Conservation (phyloP, 228 moss, liverwort and hornwort genomes). For the Sphagnum fallax region DNA sequence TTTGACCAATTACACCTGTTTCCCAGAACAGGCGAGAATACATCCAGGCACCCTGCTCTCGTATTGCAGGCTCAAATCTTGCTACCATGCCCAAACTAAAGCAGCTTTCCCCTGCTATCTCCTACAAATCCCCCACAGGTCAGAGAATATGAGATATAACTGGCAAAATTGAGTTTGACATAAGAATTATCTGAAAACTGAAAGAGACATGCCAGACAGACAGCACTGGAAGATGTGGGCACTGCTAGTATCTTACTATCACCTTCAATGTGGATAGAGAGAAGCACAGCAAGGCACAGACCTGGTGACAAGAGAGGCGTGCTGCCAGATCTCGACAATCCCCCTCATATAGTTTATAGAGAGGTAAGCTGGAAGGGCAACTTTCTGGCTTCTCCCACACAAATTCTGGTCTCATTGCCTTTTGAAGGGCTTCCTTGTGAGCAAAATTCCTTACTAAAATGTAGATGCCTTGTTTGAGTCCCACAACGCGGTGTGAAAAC, state of each 20-base stretch:
- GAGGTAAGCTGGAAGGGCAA: conserved; percentile 57
- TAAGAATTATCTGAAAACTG: no score
- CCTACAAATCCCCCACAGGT: conserved; percentile 16
- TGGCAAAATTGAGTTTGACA: no score
- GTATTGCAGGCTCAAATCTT: conserved; percentile 65
- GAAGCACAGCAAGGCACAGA: conserved; percentile 5
- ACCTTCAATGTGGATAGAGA: no score
- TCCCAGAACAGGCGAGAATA: conserved; percentile 90
- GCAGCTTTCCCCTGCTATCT: conserved; percentile 78
- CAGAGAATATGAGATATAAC: no score
- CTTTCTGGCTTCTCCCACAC: conserved; percentile 65
- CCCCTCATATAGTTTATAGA: conserved; percentile 54
- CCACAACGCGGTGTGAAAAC: conserved; percentile 71
- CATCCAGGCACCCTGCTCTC: conserved; percentile 53
- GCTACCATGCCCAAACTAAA: conserved; percentile 85
- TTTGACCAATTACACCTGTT: conserved; percentile 73
- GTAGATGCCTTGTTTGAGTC: conserved; percentile 58
- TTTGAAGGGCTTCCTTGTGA: conserved; percentile 37
- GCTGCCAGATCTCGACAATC: conserved; percentile 43
- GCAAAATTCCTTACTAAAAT: conserved; percentile 56
- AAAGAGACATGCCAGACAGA: no score
- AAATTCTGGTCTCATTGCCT: conserved; percentile 45
- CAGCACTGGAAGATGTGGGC: no score
- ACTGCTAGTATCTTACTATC: no score
- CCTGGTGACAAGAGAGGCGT: conserved; percentile 75